Conservation (phyloP, 1,284 basidiomycete genomes). For the Malassezia yamatoensis region DNA sequence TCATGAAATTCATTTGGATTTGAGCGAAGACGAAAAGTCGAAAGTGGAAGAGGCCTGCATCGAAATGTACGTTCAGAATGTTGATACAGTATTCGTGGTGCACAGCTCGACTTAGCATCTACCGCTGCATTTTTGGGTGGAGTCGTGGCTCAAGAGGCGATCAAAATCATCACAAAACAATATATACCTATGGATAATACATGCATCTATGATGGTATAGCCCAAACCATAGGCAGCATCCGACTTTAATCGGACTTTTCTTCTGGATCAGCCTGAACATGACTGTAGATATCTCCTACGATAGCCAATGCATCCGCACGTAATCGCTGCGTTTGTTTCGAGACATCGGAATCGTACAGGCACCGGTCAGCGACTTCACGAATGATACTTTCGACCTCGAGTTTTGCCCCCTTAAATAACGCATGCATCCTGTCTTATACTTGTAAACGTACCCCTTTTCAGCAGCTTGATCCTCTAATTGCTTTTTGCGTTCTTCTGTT, state of each 20-base stretch:
- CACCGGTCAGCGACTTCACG: constrained; percentile 86
- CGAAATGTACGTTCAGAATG: constrained; percentile 1
- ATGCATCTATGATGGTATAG: constrained; percentile 75
- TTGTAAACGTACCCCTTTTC: constrained; percentile 57
- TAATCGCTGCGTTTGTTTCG: constrained; percentile 41
- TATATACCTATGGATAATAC: constrained; percentile 83
- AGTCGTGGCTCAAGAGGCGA: constrained; percentile 87
- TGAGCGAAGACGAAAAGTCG: not conserved
- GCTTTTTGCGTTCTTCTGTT: constrained; percentile 71
- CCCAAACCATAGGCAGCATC: constrained; percentile 47
- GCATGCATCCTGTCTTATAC: constrained; percentile 31
- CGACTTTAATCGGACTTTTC: constrained; percentile 15
- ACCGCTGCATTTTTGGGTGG: constrained; percentile 88
- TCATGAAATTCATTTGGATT: not conserved
- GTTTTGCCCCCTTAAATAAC: constrained; percentile 63
- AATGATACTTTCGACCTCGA: constrained; percentile 86
- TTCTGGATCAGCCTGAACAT: constrained; percentile 9
- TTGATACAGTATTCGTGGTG: constrained; percentile 54
- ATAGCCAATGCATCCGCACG: constrained; percentile 37
- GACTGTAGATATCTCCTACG: constrained; percentile 18
- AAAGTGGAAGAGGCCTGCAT: constrained; percentile 1
- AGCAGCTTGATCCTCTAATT: constrained; percentile 88
- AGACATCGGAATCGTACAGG: constrained; percentile 52
- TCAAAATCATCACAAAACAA: constrained; percentile 93
- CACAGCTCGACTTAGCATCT: constrained; percentile 69